These are phyloP conservation scores for Sporothrix inflata DNA, from an alignment of 2,329 filamentous ascomycete species.

Conservation along the genomic window DNA sequence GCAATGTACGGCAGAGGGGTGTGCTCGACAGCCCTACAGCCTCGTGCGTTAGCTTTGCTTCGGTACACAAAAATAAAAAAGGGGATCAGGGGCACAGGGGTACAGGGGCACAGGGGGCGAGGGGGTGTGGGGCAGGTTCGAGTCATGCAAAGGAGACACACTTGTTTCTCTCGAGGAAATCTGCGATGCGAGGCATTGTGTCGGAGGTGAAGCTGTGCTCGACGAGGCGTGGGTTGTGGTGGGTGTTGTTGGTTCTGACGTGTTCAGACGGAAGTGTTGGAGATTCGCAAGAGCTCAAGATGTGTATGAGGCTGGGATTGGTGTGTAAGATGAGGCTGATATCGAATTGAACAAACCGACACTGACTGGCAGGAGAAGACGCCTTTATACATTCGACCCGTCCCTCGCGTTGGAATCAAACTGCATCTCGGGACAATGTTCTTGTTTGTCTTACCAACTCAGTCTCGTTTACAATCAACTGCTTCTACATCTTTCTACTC, in stretches of 20 bases:
- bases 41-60: neutral
- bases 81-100: too few relatives aligned
- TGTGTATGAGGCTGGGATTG: neutral
- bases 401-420: neutral
- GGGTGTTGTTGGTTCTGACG: too few relatives aligned
- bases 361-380: neutral
- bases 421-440: neutral
- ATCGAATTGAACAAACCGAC: neutral
- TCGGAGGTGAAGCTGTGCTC: neutral
- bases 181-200: constrained; percentile 3
- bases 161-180: constrained; percentile 23
- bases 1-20: neutral
- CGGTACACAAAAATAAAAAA: too few relatives aligned
- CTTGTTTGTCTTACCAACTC: neutral
- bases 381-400: neutral
- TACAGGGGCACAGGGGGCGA: neutral
- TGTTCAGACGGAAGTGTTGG: neutral
- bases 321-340: neutral
- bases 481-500: neutral
- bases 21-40: neutral
- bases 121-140: neutral
- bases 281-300: neutral
- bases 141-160: neutral
- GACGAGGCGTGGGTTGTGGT: too few relatives aligned
- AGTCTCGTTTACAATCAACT: neutral